These are phyloP conservation scores for Penicillium sp. DNA, from an alignment of 2,329 filamentous ascomycete species.

Conservation along the genomic window DNA sequence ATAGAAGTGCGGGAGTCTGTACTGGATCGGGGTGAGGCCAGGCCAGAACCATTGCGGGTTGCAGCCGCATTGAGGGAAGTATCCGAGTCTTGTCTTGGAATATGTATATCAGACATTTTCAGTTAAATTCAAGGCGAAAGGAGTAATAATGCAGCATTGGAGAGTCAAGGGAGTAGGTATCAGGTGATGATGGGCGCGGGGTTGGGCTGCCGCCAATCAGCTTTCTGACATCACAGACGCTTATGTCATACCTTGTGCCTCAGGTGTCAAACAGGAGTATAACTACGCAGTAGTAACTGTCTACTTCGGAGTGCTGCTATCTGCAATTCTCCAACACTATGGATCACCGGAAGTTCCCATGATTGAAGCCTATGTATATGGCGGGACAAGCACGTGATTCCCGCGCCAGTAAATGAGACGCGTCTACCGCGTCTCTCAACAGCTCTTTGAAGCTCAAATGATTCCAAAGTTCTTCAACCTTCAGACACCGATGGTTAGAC, in stretches of 20 bases:
- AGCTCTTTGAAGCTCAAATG: no score
- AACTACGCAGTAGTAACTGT: no score
- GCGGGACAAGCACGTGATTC: no score
- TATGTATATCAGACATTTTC: constrained; percentile 34
- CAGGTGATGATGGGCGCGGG: constrained; percentile 8
- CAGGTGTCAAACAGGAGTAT: not conserved
- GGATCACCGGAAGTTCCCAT: no score
- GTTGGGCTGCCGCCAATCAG: not conserved
- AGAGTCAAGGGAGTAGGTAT: constrained; percentile 6
- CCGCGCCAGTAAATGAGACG: no score
- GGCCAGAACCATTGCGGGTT: constrained; percentile 22
- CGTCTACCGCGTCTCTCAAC: no score
- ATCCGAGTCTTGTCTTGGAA: constrained; percentile 27
- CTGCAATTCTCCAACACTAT: no score
- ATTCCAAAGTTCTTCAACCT: not conserved
- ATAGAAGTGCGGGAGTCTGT: constrained; percentile 32
- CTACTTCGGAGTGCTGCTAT: no score
- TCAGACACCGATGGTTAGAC: not conserved
- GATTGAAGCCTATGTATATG: no score
- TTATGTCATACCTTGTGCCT: constrained; percentile 1
- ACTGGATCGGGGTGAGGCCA: constrained; percentile 35
- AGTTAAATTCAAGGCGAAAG: not conserved
- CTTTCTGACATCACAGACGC: constrained; percentile 5
- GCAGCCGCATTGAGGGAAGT: constrained; percentile 17
- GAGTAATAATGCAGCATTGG: not conserved